Evolutionary conservation across 2,329 filamentous ascomycete species (phyloP).

Genomic region (Dryadomyces sulphureus): DNA sequence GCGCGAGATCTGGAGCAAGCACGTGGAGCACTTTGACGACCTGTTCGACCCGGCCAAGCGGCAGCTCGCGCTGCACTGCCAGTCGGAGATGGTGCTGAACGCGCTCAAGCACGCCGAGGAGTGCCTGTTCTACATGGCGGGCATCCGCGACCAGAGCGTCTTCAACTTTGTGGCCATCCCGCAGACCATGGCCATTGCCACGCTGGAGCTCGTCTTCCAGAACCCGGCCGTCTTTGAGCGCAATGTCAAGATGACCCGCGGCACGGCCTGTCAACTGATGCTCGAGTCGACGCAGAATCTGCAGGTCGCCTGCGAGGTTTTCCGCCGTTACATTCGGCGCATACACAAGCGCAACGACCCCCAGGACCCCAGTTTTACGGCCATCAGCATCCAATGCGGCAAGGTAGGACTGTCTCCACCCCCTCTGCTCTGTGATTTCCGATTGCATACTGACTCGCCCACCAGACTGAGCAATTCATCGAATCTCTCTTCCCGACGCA

Average conservation of each 20-base stretch:
- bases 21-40: conserved; percentile 80
- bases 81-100: conserved; percentile 88
- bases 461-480: conserved; percentile 78
- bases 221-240: conserved; percentile 75
- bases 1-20: conserved; percentile 91
- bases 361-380: conserved; percentile 78
- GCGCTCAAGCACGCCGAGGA: conserved; percentile 78
- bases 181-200: conserved; percentile 94
- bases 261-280: conserved; percentile 85
- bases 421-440: neutral
- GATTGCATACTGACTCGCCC: conserved; percentile 19
- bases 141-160: conserved; percentile 84
- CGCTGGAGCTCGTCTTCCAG: conserved; percentile 79
- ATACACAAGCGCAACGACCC: conserved; percentile 94
- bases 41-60: conserved; percentile 71
- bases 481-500: conserved; percentile 84
- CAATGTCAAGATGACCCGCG: conserved; percentile 95
- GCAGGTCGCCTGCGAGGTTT: conserved; percentile 63
- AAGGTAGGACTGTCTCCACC: conserved; percentile 39
- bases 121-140: conserved; percentile 95
- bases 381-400: conserved; percentile 80
- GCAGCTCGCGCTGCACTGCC: conserved; percentile 66
- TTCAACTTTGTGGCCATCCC: conserved; percentile 99
- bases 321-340: conserved; percentile 59
- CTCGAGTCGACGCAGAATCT: conserved; percentile 85